Percentiles rank a stretch among this genome's conserved stretches.
Conservation (phyloP, 163 green algal genomes). For the Coccomyxa subellipsoidea region DNA sequence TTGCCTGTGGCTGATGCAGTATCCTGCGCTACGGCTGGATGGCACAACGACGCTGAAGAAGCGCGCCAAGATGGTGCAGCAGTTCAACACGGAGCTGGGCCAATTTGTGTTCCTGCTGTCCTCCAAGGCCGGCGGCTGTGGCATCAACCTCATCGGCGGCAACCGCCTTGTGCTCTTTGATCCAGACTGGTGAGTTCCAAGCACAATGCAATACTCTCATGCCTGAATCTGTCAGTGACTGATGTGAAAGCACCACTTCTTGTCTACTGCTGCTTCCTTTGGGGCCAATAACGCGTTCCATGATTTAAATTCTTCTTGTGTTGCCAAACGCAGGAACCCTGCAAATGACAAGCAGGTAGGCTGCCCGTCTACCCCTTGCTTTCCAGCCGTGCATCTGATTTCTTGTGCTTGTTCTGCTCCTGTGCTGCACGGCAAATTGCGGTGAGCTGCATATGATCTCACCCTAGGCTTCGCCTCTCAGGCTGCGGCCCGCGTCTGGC, state of each 20-base stretch:
- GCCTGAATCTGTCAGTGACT: no score
- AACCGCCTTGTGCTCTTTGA: slow-evolving; percentile 98
- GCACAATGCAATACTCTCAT: no score
- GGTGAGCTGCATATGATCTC: no score
- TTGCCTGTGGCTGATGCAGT: slow-evolving; percentile 55
- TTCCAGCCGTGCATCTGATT: no score
- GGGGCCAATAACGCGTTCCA: neutral
- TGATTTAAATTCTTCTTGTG: neutral
- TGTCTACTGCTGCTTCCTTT: no score
- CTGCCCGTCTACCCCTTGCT: no score
- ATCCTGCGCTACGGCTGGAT: slow-evolving; percentile 89
- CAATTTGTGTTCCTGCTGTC: slow-evolving; percentile 98
- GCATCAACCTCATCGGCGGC: slow-evolving; percentile 95
- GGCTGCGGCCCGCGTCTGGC: slow-evolving; percentile 86
- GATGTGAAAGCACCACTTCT: no score
- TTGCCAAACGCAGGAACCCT: slow-evolving; percentile 72
- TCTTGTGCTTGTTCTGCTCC: no score
- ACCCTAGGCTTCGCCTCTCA: slow-evolving; percentile 14
- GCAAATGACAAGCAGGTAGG: slow-evolving; percentile 78
- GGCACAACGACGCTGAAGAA: slow-evolving; percentile 90
- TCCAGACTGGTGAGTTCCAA: slow-evolving; percentile 37
- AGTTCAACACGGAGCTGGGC: slow-evolving; percentile 81
- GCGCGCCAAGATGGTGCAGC: slow-evolving; percentile 89
- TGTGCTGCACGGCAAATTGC: no score
- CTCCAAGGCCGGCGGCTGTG: slow-evolving; percentile 91